Conservation (phyloP, 208 protist species). For the Balamuthia mandrillaris region DNA sequence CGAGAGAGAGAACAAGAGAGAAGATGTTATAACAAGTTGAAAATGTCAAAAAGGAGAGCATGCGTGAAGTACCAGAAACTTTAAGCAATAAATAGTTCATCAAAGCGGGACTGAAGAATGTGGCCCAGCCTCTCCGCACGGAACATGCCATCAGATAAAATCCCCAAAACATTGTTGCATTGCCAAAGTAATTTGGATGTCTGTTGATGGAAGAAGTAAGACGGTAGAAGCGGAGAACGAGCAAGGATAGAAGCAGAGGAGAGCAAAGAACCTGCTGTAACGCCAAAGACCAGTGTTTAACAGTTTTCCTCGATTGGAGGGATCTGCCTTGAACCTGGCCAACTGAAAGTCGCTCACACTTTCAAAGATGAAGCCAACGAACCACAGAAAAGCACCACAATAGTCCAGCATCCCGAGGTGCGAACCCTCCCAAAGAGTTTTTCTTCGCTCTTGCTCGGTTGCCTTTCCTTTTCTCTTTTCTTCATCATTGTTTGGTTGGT, state of each 20-base stretch:
- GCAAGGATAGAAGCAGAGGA: no score
- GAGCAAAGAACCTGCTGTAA: no score
- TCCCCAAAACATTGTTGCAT: constrained; percentile 36
- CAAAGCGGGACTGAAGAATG: constrained; percentile 2
- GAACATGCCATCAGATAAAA: constrained; percentile 25
- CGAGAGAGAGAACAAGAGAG: neutral
- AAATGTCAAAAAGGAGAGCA: neutral
- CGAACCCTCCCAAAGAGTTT: neutral
- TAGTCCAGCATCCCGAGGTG: neutral
- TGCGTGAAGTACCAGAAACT: neutral
- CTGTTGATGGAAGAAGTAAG: no score
- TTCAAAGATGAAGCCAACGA: constrained; percentile 36
- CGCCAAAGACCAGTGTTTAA: constrained; percentile 29
- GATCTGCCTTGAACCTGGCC: constrained; percentile 20
- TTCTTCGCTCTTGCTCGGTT: no score
- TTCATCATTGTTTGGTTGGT: no score
- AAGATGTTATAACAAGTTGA: neutral
- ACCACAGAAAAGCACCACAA: neutral
- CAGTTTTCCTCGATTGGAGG: constrained; percentile 23
- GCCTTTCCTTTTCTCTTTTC: no score
- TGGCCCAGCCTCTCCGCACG: neutral
- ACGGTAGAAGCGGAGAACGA: no score
- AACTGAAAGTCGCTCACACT: constrained; percentile 8
- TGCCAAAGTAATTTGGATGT: constrained; percentile 42
- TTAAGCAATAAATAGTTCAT: constrained; percentile 28